These are phyloP conservation scores for Sparassis latifolia DNA, from an alignment of 1,284 basidiomycete species.

Conservation along the genomic window DNA sequence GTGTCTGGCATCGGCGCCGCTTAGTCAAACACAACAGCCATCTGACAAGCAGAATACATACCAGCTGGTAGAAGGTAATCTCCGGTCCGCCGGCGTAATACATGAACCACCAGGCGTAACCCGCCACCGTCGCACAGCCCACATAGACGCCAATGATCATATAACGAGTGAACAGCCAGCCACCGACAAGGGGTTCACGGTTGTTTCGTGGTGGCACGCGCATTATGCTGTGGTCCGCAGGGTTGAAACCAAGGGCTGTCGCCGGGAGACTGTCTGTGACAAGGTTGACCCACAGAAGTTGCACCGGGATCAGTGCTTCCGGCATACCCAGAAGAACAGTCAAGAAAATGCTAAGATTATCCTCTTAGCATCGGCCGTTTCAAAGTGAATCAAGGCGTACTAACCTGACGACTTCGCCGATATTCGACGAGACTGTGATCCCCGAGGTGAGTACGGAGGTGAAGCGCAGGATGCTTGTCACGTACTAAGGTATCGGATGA, in stretches of 20 bases:
- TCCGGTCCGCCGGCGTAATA: slow-evolving; percentile 87
- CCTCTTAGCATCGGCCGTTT: slow-evolving; percentile 7
- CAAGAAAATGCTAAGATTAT: slow-evolving; percentile 74
- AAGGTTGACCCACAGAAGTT: slow-evolving; percentile 95
- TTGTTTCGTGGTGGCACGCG: slow-evolving; percentile 83
- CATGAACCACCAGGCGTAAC: slow-evolving; percentile 99
- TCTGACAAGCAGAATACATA: slow-evolving; percentile 25
- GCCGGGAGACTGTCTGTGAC: slow-evolving; percentile 96
- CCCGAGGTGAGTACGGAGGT: slow-evolving; percentile 13
- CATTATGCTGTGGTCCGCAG: slow-evolving; percentile 95
- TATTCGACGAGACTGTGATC: slow-evolving; percentile 89
- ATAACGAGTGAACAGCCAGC: slow-evolving; percentile 96
- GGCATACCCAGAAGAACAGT: slow-evolving; percentile 98
- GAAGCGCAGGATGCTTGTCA: slow-evolving; percentile 11
- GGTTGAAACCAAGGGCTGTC: slow-evolving; percentile 98
- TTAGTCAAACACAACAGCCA: slow-evolving; percentile 1
- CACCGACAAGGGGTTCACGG: slow-evolving; percentile 85
- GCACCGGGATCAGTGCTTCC: slow-evolving; percentile 95
- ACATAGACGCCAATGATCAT: slow-evolving; percentile 92
- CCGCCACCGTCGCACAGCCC: slow-evolving; percentile 91
- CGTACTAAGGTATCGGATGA: slow-evolving; percentile 87
- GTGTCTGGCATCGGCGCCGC: slow-evolving; percentile 48
- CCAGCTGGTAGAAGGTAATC: slow-evolving; percentile 89
- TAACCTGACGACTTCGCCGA: slow-evolving; percentile 91
- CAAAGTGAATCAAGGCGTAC: slow-evolving; percentile 5